phyloP scores from a whole-genome alignment of 2,329 filamentous ascomycete genomes.

The Fusarium sp. region DNA sequence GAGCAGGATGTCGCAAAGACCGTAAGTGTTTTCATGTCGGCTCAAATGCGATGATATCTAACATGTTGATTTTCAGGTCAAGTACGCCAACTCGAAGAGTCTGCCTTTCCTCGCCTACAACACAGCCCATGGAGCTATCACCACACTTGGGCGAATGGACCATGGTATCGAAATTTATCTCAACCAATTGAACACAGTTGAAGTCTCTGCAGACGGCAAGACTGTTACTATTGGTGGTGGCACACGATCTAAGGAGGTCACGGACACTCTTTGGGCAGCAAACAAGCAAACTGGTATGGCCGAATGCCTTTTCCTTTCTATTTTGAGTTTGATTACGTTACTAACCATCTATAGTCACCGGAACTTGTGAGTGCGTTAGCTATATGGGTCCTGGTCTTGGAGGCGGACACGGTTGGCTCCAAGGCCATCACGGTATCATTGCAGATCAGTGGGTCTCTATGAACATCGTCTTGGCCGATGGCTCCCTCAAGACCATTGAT shows the following conservation, averaged over 20 bases:
- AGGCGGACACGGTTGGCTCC: constrained; percentile 50
- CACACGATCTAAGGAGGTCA: constrained; percentile 59
- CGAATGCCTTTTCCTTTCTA: too few relatives aligned
- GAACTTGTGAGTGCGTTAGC: constrained; percentile 48
- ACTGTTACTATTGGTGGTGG: constrained; percentile 64
- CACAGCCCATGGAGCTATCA: constrained; percentile 64
- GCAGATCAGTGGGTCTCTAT: constrained; percentile 52
- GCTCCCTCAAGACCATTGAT: constrained; percentile 43
- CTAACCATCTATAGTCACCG: constrained; percentile 35
- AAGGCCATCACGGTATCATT: constrained; percentile 49
- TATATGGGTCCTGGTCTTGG: constrained; percentile 49
- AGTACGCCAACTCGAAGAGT: constrained; percentile 59
- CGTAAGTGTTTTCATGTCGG: constrained; percentile 47
- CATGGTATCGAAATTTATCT: constrained; percentile 65
- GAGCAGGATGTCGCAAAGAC: constrained; percentile 63
- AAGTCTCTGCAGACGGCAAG: constrained; percentile 57
- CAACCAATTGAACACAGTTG: constrained; percentile 57
- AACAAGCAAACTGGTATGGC: constrained; percentile 62
- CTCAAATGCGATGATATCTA: accelerated
- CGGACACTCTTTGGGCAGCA: constrained; percentile 61
- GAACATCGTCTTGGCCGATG: constrained; percentile 51
- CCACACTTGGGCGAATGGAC: constrained; percentile 61
- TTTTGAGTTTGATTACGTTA: neutral
- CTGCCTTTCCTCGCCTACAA: constrained; percentile 66
- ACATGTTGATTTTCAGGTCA: constrained; percentile 35